Evolutionary conservation across 2,329 filamentous ascomycete genomes (phyloP).

Genomic region (Diplodia sapinea): DNA sequence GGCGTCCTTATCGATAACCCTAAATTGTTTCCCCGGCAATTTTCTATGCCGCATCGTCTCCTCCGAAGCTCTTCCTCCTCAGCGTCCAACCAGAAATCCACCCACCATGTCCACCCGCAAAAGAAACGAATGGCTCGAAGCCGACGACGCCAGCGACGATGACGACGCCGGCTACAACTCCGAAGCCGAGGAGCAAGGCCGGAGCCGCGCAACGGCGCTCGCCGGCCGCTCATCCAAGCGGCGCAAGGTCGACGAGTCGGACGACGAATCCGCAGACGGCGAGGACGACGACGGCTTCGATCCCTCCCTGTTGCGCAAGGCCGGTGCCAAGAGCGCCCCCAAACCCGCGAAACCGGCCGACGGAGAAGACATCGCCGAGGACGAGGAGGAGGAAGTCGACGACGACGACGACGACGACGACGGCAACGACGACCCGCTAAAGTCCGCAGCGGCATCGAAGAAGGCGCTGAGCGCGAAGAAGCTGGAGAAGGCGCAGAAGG

Average conservation of each 20-base stretch:
- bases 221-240: constrained; percentile 62
- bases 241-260: constrained; percentile 61
- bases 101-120: constrained; percentile 68
- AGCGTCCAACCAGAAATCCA: background rate
- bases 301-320: constrained; percentile 10
- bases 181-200: constrained; percentile 68
- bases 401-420: constrained; percentile 38
- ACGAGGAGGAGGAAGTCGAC: constrained; percentile 31
- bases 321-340: constrained; percentile 11
- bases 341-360: constrained; percentile 25
- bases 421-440: constrained; percentile 23
- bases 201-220: constrained; percentile 58
- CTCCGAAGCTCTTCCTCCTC: background rate
- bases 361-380: constrained; percentile 34
- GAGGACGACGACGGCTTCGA: constrained; percentile 32
- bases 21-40: constrained; percentile 6
- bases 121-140: constrained; percentile 73
- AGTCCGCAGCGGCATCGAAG: constrained; percentile 12
- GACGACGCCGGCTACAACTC: constrained; percentile 66
- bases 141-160: constrained; percentile 49
- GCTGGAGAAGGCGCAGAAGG: constrained; percentile 68
- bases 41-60: constrained; percentile 20
- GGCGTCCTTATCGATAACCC: constrained; percentile 17
- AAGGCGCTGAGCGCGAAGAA: constrained; percentile 49
- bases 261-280: constrained; percentile 35